These are phyloP conservation scores for Beta macrorhiza DNA, from an alignment of 179 eudicot genomes.

Conservation along the genomic window DNA sequence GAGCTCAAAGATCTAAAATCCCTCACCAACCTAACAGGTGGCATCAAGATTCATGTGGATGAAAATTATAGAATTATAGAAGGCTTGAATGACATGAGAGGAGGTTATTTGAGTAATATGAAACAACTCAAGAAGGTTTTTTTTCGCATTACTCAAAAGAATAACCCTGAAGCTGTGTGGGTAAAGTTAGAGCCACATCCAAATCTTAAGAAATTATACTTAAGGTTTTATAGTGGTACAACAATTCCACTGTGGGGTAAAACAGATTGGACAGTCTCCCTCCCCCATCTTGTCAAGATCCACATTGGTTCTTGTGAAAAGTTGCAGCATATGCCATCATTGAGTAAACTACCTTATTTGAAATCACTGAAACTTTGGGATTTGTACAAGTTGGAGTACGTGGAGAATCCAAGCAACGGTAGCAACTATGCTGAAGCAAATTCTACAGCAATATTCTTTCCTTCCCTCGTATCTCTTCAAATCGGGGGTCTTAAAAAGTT, in stretches of 20 bases:
- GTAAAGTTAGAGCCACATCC: slow-evolving; percentile 18
- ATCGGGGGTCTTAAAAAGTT: not conserved
- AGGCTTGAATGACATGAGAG: no score
- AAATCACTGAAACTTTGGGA: not conserved
- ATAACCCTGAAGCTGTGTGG: not conserved
- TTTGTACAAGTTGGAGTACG: not conserved
- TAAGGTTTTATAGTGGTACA: not conserved
- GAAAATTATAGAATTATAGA: no score
- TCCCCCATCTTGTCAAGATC: slow-evolving; percentile 12
- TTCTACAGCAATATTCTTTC: not conserved
- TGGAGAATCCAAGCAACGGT: not conserved
- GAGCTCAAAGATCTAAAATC: slow-evolving; percentile 3
- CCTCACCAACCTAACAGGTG: slow-evolving; percentile 17
- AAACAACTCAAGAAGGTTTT: not conserved
- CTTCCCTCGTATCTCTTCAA: not conserved
- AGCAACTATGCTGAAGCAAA: not conserved
- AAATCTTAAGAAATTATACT: not conserved
- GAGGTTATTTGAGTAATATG: no score
- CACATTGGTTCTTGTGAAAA: not conserved
- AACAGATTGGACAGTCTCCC: not conserved
- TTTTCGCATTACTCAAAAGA: no score
- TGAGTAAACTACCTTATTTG: not conserved
- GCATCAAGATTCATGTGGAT: no score
- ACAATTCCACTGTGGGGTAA: not conserved
- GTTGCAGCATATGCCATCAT: not conserved